Evolutionary conservation across 345 rosid species (phyloP).

Genomic region (Corymbia maculata): DNA sequence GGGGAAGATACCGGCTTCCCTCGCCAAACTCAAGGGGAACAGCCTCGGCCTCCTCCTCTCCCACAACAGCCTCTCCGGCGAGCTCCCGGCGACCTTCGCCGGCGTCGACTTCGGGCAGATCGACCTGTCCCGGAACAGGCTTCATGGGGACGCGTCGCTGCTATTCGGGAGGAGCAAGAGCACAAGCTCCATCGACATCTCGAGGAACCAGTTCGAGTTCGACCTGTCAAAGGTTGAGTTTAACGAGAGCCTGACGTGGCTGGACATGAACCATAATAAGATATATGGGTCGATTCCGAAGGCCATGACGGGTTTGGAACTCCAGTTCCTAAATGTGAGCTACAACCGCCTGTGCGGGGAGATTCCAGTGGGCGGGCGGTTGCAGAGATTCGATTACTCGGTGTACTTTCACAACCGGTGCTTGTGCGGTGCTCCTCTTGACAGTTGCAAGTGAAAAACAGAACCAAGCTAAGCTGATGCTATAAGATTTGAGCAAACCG

Average conservation of each 20-base stretch:
- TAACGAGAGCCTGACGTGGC: not conserved
- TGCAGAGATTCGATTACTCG: not conserved
- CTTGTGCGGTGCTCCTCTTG: conserved; percentile 3
- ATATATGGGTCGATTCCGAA: not conserved
- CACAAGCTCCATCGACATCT: not conserved
- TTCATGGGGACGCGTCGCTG: conserved; percentile 1
- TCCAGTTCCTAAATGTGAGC: not conserved
- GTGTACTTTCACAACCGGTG: conserved; percentile 1
- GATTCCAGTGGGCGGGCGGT: conserved; percentile 5
- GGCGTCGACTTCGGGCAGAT: not conserved
- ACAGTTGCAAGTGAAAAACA: not conserved
- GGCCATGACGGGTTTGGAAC: not conserved
- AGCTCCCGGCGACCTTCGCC: not conserved
- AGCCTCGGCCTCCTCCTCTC: not conserved
- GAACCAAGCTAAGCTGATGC: not conserved
- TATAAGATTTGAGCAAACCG: not conserved
- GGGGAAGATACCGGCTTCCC: not conserved
- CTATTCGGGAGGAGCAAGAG: conserved; percentile 1
- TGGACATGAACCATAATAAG: conserved; percentile 3
- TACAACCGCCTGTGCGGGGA: conserved; percentile 5
- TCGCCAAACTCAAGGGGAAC: not conserved
- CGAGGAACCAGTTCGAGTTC: conserved; percentile 2
- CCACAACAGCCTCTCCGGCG: conserved; percentile 7
- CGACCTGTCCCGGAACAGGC: conserved; percentile 6
- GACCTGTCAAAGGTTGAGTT: not conserved